Percentiles rank a stretch among this genome's conserved stretches.
phyloP scores from a whole-genome alignment of 495 filamentous ascomycete genomes.

The Hypoxylon lenormandii region DNA sequence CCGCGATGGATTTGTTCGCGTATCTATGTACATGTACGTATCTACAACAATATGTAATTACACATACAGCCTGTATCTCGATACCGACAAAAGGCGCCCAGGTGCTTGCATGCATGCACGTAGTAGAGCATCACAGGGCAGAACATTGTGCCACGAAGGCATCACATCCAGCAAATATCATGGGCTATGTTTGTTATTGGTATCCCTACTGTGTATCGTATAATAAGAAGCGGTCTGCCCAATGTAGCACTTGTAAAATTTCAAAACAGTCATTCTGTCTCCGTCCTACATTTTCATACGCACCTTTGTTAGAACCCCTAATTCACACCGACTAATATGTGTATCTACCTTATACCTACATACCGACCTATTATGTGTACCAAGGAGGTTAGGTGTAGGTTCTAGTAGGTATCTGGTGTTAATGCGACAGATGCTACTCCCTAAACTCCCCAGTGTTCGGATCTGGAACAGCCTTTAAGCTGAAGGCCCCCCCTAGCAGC shows the following conservation, averaged over 20 bases:
- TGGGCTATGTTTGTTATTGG: background rate
- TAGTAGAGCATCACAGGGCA: slow-evolving; percentile 2
- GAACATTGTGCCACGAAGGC: background rate
- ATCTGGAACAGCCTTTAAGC: no score
- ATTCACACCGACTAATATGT: background rate
- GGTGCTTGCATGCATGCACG: background rate
- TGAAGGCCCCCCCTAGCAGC: no score
- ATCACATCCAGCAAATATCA: background rate
- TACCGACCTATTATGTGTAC: no score
- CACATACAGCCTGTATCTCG: background rate
- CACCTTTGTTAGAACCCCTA: background rate
- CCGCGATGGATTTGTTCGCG: background rate
- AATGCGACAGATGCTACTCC: no score
- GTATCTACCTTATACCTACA: no score
- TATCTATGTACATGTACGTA: background rate
- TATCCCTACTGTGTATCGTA: background rate
- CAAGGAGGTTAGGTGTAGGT: no score
- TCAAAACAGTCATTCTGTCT: slow-evolving; percentile 18
- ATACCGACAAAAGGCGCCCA: background rate
- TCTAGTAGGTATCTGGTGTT: no score
- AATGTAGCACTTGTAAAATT: slow-evolving; percentile 15
- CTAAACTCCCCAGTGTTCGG: no score
- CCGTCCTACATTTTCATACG: slow-evolving; percentile 12
- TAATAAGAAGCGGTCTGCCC: slow-evolving; percentile 21
- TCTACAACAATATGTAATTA: background rate